Base-by-base conservation (phyloP, 495 filamentous ascomycete species). In the Aspergillus affinis region DNA sequence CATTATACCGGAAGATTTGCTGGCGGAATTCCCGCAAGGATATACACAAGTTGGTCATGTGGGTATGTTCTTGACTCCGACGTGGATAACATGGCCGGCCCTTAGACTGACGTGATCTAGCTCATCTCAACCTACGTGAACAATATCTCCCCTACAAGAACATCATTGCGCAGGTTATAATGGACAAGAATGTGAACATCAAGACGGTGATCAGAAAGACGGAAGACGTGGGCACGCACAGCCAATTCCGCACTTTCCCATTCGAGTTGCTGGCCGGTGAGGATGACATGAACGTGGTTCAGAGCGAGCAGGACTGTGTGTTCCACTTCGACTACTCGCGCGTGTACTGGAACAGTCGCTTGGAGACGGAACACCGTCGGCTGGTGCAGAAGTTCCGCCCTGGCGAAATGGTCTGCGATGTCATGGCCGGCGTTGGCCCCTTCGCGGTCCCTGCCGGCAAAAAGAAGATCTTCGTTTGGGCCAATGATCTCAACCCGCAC, bases 391-490 rank as follows among this genome's bases (percentile, higher is more conserved):
- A 88, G 55, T 98, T 98, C 77, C 75, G 83, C 46, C 82, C 85
- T 1, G 91, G 94, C 21, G 90, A 97, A 63, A 92, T 92, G 23
- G 90, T 98, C 8, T 91, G 88, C 78, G 94, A 99, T 72, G 90
- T 97, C 60, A 99, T 99, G 94, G 93, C 93, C 9, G 94, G 94
- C 32, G 90, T 99, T 48, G 94, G 94, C 1, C 94, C 94, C 1
- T 99, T 99, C 71, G 93, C 93, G 29, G 78, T 98, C 3, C 94
- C 94, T 0, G 93, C 94, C 1, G 94, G 90, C 26, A 93, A 88
- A 77, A 92, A 88, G 72, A 83, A 84, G 49, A 89, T 91, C n/a
- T 93, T 97, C 64, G 93, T 97, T 44, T 96, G 89, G 89, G 94
- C 92, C 12, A 98, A 98, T 70, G 94, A 99, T 69, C 84, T 97